Conservation (phyloP, 164 flowering plant genomes). For the Taxillus chinensis region DNA sequence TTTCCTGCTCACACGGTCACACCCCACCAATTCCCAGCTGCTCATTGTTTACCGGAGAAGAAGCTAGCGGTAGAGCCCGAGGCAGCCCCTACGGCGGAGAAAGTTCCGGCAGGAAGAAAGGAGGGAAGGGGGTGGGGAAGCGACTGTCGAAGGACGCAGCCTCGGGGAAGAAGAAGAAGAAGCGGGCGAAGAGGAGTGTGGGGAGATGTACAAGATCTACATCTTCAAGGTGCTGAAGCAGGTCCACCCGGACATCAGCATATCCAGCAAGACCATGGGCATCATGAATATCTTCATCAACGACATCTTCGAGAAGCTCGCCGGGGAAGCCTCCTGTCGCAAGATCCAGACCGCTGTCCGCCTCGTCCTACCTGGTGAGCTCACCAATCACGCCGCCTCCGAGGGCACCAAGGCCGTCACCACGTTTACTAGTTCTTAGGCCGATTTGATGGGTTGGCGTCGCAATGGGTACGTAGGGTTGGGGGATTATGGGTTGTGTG, state of each 20-base stretch:
- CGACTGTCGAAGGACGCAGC: conserved; percentile 13
- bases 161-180: conserved; percentile 34
- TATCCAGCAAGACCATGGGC: conserved; percentile 36
- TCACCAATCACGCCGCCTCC: conserved; percentile 39
- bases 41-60: neutral
- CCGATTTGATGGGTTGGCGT: too few relatives aligned
- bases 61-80: neutral
- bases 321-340: conserved; percentile 29
- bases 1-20: too few relatives aligned
- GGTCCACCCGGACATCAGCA: conserved; percentile 1
- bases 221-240: conserved; percentile 8
- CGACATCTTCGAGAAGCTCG: conserved; percentile 37
- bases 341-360: conserved; percentile 40
- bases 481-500: too few relatives aligned
- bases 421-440: conserved; percentile 36
- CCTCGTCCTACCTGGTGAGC: conserved; percentile 28
- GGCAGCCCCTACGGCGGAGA: neutral
- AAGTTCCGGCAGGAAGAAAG: neutral
- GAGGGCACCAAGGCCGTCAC: conserved; percentile 45
- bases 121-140: conserved; percentile 17
- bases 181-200: conserved; percentile 19
- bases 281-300: conserved; percentile 38
- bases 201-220: conserved; percentile 5
- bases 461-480: too few relatives aligned
- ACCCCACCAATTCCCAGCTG: too few relatives aligned